Percentiles rank a stretch among this genome's conserved stretches.
Conservation (phyloP, 2,329 filamentous ascomycete species). For the Rhytidhysteron rufulum region DNA sequence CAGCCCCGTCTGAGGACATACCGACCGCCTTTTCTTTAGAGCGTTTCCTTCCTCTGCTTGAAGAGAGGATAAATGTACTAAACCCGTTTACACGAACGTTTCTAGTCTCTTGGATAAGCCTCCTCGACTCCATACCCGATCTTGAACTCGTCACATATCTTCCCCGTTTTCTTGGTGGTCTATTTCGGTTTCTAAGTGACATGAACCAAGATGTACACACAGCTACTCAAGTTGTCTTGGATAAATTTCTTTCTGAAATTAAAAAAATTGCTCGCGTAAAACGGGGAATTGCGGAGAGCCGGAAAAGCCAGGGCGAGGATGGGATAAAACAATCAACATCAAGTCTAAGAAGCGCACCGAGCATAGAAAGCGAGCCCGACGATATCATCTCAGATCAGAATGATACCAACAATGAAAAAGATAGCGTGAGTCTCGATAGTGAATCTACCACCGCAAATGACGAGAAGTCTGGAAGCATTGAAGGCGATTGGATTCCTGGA, state of each 20-base stretch:
- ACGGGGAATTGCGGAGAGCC: slow-evolving; percentile 84
- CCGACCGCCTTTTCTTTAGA: slow-evolving; percentile 89
- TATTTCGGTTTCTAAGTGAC: slow-evolving; percentile 90
- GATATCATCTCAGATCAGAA: slow-evolving; percentile 53
- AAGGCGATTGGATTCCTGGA: slow-evolving; percentile 95
- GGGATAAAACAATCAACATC: slow-evolving; percentile 68
- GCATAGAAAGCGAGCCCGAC: slow-evolving; percentile 51
- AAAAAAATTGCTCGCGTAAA: slow-evolving; percentile 91
- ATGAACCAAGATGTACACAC: slow-evolving; percentile 92
- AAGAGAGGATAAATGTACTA: slow-evolving; percentile 89
- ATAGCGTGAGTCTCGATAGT: slow-evolving; percentile 40
- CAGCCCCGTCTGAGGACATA: slow-evolving; percentile 37
- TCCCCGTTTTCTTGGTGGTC: slow-evolving; percentile 82
- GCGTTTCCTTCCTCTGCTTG: slow-evolving; percentile 86
- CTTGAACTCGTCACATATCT: slow-evolving; percentile 90
- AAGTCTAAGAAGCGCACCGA: slow-evolving; percentile 30
- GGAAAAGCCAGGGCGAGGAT: slow-evolving; percentile 62
- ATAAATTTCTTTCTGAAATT: slow-evolving; percentile 89
- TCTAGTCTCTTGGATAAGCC: slow-evolving; percentile 89
- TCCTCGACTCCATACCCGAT: slow-evolving; percentile 94
- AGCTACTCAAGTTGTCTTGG: slow-evolving; percentile 80
- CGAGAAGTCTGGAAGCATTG: slow-evolving; percentile 50
- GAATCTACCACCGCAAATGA: slow-evolving; percentile 31
- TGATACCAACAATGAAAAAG: slow-evolving; percentile 48
- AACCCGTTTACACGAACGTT: slow-evolving; percentile 95